These are phyloP conservation scores for Vitis riparia DNA, from an alignment of 164 flowering plant genomes.

Conservation along the genomic window DNA sequence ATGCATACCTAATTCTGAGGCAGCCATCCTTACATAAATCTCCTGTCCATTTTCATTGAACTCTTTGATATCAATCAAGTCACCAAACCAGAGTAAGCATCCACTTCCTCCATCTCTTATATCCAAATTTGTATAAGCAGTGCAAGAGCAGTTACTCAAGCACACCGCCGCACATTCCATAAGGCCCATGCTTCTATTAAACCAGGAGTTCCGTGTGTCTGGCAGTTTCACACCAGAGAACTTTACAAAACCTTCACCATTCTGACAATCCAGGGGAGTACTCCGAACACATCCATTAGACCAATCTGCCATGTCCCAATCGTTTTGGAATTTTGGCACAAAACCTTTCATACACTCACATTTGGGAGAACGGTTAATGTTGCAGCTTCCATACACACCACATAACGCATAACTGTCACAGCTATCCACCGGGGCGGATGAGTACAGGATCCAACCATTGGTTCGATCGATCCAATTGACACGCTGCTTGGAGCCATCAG, in stretches of 20 bases:
- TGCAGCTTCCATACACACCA: constrained; percentile 12
- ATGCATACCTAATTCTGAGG: too few species aligned
- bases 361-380: background rate
- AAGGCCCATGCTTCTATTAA: background rate
- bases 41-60: too few species aligned
- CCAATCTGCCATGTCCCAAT: constrained; percentile 17
- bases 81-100: constrained; percentile 11
- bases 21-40: too few species aligned
- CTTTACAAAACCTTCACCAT: constrained; percentile 15
- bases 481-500: background rate
- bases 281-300: constrained; percentile 22
- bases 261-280: constrained; percentile 7
- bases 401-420: constrained; percentile 12
- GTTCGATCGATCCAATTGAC: background rate
- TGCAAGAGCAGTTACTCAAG: too few species aligned
- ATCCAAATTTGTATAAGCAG: too few species aligned
- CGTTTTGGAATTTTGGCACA: constrained; percentile 10
- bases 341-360: constrained; percentile 24
- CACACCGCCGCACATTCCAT: constrained; percentile 1
- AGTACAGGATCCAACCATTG: too few species aligned
- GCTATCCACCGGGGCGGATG: background rate
- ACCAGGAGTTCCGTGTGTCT: constrained; percentile 12
- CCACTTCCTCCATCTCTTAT: constrained; percentile 6
- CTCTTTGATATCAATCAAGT: too few species aligned
- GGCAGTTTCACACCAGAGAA: background rate